Evolutionary conservation across 2,329 filamentous ascomycete genomes (phyloP), one percentile per base, ranked within the genome.

Genomic region (Xylariaceae sp.): DNA sequence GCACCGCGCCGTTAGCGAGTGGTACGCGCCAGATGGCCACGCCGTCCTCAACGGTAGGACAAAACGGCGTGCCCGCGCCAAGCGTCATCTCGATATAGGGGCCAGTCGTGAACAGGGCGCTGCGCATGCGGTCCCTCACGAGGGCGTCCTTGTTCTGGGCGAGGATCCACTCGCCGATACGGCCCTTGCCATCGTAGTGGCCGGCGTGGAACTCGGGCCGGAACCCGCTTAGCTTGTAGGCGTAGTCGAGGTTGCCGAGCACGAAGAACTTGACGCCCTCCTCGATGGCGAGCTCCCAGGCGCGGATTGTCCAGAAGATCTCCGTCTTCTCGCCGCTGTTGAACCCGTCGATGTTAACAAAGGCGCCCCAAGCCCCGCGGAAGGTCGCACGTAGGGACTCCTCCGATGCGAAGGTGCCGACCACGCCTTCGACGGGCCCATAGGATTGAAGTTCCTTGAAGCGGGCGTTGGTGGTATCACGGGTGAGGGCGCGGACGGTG

Each of bases 81-180:
- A 77, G 67, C 0, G 70, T 59, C 75, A 79, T 79, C 35, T 77
- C 73, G 11, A 79, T 75, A 57, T 79, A 80, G 0, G 77, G 76
- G 0, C 84, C 83, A 0, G 81, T 82, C 37, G 84, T 86, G 66
- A 87, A 86, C 2, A 79, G 76, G 15, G 84, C 77, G 35, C 84
- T 84, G 44, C 81, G 77, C 49, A 75, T 77, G 9, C 59, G 58
- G 33, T 54, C 27, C 5, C n/a, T 42, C 43, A 61, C 47, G 13
- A 13, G 61, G 61, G 72, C 69, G 15, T 58, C 59, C 29, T 64
- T 58, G 54, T 75, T 75, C 61, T 79, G 76, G 16, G 65, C 62
- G 6, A 77, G 59, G n/a, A 79, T 71, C 73, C 73, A 77, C 53
- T 78, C 71, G 0, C 67, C 74, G 6, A 79, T 59, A 9, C 77